Percentiles rank a stretch among this genome's conserved stretches.
phyloP scores from a whole-genome alignment of 78 protist genomes.

The Salpingoeca rosetta region DNA sequence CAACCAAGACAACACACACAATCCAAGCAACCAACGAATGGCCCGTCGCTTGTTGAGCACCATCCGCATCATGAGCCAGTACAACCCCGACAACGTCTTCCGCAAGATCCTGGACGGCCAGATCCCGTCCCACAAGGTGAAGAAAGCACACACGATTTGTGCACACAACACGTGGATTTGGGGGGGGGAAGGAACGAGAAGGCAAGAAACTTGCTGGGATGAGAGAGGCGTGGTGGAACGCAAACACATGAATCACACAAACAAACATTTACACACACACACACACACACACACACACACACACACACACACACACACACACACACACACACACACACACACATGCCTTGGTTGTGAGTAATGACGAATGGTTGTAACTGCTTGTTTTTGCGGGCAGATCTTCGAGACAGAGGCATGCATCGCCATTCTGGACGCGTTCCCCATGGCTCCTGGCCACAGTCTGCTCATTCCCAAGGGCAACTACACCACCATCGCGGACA shows the following conservation, averaged over 20 bases:
- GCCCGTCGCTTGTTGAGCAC: not conserved
- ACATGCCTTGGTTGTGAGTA: too few relatives aligned
- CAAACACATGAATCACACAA: too few relatives aligned
- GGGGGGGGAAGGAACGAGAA: too few relatives aligned
- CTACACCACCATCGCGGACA: not conserved
- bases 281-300: too few relatives aligned
- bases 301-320: too few relatives aligned
- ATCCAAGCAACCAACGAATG: not conserved
- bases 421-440: constrained; percentile 38
- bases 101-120: constrained; percentile 12
- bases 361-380: not conserved
- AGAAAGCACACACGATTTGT: too few relatives aligned
- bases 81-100: not conserved
- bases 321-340: too few relatives aligned
- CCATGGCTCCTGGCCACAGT: constrained; percentile 17
- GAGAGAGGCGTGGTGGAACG: too few relatives aligned
- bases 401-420: constrained; percentile 15
- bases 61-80: not conserved
- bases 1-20: too few relatives aligned
- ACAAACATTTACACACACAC: too few relatives aligned
- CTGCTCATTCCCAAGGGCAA: constrained; percentile 26
- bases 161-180: too few relatives aligned
- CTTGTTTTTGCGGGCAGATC: not conserved
- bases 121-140: constrained; percentile 22
- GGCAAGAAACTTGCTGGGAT: too few relatives aligned